Base-by-base conservation (phyloP, 208 protist genomes). In the Angomonas deanei region DNA sequence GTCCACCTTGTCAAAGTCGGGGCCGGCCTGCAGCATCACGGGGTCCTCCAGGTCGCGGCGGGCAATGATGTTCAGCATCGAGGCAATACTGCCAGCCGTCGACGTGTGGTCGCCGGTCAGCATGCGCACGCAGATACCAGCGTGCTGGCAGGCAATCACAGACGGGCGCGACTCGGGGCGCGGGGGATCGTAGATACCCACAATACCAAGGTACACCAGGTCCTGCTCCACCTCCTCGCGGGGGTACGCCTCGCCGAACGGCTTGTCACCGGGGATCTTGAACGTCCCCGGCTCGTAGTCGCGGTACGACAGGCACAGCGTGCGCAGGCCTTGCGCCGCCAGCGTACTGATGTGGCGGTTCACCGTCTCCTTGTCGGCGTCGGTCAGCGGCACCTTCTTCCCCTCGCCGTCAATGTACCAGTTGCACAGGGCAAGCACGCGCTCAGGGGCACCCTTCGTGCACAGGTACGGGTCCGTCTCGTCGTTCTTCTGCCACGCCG, bases 111-210 rank as follows among this genome's bases (percentile, higher is more conserved):
- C 93, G 47, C 93, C 92, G 6, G 92, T 97, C 21, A 96, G 70
- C 89, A 97, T 96, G 58, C 87, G 85, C 68, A 97, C 92, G 33
- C 66, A 53, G 66, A 97, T 93, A 53, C 89, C 87, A 52, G 92
- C 92, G 58, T 91, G 71, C 64, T 97, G 85, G 69, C 92, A 97
- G 10, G 84, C 76, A 32, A 87, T 64, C 34, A 97, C 86, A 21
- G 92, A 88, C 34, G 82, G 78, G 11, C 61, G 81, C 21, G 88
- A 92, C 74, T 96, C 93, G 8, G 80, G 78, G 32, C 93, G 80
- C 2, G 89, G 91, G 24, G 93, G 93, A 68, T 97, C 93, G 61
- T 94, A 93, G 65, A 97, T 96, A 33, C 92, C 92, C 39, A 96
- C 88, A 55, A 97, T 66, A 23, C 92, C 92, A 33, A 96, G 79